These are phyloP conservation scores for Hypholoma fasciculare DNA, from an alignment of 768 basidiomycete species.

Conservation along the genomic window DNA sequence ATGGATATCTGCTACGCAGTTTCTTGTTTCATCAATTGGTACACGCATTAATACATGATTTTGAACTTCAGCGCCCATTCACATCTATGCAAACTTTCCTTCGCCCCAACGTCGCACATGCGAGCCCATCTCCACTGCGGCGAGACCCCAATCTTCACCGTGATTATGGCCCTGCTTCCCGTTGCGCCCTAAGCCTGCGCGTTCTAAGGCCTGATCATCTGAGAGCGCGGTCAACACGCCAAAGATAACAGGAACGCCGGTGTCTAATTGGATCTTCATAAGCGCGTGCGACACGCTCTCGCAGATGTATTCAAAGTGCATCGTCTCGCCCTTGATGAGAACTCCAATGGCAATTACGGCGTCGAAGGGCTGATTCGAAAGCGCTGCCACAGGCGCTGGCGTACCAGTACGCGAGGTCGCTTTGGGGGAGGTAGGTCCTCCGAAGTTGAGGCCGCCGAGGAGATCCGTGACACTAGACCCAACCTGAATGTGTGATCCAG, in stretches of 20 bases:
- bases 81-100: constrained; percentile 54
- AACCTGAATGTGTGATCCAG: constrained; percentile 82
- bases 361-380: constrained; percentile 73
- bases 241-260: constrained; percentile 93
- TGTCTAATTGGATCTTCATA: constrained; percentile 94
- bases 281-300: constrained; percentile 91
- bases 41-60: neutral
- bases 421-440: constrained; percentile 28
- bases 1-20: neutral
- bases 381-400: constrained; percentile 39
- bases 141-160: constrained; percentile 96
- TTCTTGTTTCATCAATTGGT: neutral
- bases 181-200: constrained; percentile 84
- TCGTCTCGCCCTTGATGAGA: constrained; percentile 95
- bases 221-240: constrained; percentile 91
- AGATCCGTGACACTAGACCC: constrained; percentile 80
- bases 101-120: constrained; percentile 66
- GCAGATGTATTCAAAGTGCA: constrained; percentile 99
- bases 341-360: constrained; percentile 98
- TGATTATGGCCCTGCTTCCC: constrained; percentile 88
- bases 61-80: constrained; percentile 11
- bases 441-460: constrained; percentile 61
- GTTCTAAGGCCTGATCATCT: constrained; percentile 92
- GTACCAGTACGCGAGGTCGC: constrained; percentile 52
- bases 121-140: constrained; percentile 91